Conservation (phyloP, 768 basidiomycete species). For the Lentinula guzmanii region DNA sequence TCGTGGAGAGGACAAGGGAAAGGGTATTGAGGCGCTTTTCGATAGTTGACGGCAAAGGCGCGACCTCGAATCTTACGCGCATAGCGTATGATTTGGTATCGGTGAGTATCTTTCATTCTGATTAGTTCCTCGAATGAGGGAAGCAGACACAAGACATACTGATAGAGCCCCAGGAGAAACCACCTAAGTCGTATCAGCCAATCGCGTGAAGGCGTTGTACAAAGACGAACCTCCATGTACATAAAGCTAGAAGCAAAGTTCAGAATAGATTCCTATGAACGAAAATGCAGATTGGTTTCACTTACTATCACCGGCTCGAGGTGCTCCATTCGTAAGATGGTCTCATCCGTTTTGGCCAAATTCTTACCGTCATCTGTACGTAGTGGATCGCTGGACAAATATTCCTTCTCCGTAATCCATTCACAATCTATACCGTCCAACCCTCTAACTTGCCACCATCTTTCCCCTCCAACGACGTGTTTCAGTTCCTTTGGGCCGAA, state of each 20-base stretch:
- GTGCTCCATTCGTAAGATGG: constrained; percentile 44
- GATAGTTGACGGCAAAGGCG: constrained; percentile 60
- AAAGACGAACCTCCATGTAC: constrained; percentile 45
- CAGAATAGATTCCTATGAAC: neutral
- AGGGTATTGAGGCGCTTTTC: constrained; percentile 81
- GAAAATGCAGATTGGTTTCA: neutral
- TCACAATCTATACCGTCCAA: constrained; percentile 63
- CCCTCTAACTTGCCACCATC: constrained; percentile 79
- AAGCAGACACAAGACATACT: constrained; percentile 27
- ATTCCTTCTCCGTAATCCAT: constrained; percentile 52
- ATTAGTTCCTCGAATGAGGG: neutral
- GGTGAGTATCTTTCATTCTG: constrained; percentile 41
- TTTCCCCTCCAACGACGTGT: constrained; percentile 64
- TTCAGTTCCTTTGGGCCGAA: constrained; percentile 68
- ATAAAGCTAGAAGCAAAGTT: constrained; percentile 40
- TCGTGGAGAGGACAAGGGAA: constrained; percentile 79
- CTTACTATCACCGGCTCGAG: constrained; percentile 51
- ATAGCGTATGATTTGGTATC: constrained; percentile 54
- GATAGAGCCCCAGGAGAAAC: constrained; percentile 62
- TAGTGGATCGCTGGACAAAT: constrained; percentile 21
- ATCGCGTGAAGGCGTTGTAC: neutral
- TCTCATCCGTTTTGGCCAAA: constrained; percentile 28
- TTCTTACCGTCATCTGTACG: constrained; percentile 21
- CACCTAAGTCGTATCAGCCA: constrained; percentile 31
- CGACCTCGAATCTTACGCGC: constrained; percentile 67